Evolutionary conservation across 139 green algal species (phyloP).

Genomic region (Chlamydomonas sp.): DNA sequence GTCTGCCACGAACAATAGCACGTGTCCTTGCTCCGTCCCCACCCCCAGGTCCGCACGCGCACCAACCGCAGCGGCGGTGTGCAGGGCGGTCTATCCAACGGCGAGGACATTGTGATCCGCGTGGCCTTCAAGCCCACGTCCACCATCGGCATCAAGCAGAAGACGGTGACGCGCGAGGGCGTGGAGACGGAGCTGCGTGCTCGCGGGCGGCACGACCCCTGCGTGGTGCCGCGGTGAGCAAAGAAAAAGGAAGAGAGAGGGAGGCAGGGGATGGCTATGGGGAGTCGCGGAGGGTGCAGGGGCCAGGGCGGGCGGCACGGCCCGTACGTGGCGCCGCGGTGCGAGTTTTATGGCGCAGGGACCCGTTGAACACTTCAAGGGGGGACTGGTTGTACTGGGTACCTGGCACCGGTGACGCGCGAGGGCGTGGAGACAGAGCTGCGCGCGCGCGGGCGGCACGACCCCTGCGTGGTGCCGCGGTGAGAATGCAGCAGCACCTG

Average conservation of each 20-base stretch:
- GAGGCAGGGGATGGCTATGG: neutral
- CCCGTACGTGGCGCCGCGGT: too few relatives aligned
- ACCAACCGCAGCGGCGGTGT: constrained; percentile 86
- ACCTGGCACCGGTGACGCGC: constrained; percentile 66
- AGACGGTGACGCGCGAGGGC: constrained; percentile 80
- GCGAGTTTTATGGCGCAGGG: too few relatives aligned
- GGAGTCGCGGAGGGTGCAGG: too few relatives aligned
- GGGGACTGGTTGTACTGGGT: too few relatives aligned
- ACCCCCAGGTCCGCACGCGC: constrained; percentile 80
- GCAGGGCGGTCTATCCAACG: constrained; percentile 94
- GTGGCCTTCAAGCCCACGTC: constrained; percentile 99
- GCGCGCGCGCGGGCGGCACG: constrained; percentile 92
- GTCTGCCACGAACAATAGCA: too few relatives aligned
- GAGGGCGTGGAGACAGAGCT: constrained; percentile 82
- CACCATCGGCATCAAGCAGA: constrained; percentile 92
- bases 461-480: constrained; percentile 97
- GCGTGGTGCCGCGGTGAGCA: constrained; percentile 87
- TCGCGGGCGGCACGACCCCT: constrained; percentile 94
- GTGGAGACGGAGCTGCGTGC: constrained; percentile 89
- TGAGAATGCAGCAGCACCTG: too few relatives aligned
- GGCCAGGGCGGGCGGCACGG: too few relatives aligned
- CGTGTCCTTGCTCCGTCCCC: neutral
- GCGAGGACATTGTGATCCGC: constrained; percentile 95
- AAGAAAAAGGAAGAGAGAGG: neutral
- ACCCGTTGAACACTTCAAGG: too few relatives aligned